Evolutionary conservation across 2,329 filamentous ascomycete species (phyloP), one percentile per base, ranked within the genome.

Genomic region (Sclerotinia trifoliorum): DNA sequence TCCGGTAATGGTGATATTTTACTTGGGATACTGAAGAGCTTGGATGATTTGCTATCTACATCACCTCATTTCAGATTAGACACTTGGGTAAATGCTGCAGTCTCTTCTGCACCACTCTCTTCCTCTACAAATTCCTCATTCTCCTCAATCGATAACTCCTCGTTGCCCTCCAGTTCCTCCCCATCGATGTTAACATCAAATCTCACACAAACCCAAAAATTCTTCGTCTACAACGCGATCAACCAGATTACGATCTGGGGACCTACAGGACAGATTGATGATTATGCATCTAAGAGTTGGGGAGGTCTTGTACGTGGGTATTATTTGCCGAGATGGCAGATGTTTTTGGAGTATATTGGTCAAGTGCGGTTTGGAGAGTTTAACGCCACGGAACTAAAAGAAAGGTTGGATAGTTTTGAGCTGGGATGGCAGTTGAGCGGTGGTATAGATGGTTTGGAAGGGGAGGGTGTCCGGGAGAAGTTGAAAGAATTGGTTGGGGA

Each of bases 171-270:
- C 4, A n/a, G n/a, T 56, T 32, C 54, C 21, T 13, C 46, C 8
- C 6, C 46, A 48, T 48, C n/a, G 13, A 42, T 42, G 17, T 42
- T 42, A 24, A n/a, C 5, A 35, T 15, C 19, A 17, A 56, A 56
- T 8, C 21, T 35, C 7, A 61, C 57, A 3, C 26, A 17, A 32
- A 48, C 19, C 11, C 42, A 48, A n/a, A 5, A 17, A 2, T 61
- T 61, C 19, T 61, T 61, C 10, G 78, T 80, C 6, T 82, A 81
- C 73, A 79, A 83, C 57, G 82, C 83, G 8, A 77, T 81, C 17
- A 84, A 84, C 61, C 83, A 84, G 69, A 76, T 85, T 68, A 84
- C 83, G 7, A 77, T 82, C 15, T 85, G 83, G 83, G 82, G 82
- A 0, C 82, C 82, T 0, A 73, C 72, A 0, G 81, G 81, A 19